Percentiles rank a stretch among this genome's conserved stretches.
phyloP scores from a whole-genome alignment of 176 grass and related monocot genomes.

The Juncus effusus region DNA sequence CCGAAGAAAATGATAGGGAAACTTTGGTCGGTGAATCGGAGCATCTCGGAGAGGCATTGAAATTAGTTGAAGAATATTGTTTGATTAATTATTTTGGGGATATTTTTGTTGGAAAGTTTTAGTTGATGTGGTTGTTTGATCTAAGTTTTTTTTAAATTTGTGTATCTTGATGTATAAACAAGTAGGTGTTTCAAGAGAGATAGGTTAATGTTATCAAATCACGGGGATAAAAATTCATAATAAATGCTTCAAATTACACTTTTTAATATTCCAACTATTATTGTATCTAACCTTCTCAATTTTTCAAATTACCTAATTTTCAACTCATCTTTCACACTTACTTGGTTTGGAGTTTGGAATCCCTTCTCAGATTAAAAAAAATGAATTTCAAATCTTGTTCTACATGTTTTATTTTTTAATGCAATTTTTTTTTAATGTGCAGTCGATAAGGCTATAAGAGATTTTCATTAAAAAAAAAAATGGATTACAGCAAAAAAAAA shows the following conservation, averaged over 20 bases:
- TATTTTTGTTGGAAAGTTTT: slow-evolving; percentile 26
- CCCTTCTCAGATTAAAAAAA: no score
- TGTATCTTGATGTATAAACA: slow-evolving; percentile 33
- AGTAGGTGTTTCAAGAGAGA: slow-evolving; percentile 22
- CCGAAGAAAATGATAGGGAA: slow-evolving; percentile 76
- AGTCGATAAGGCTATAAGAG: no score
- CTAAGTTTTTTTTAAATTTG: not conserved
- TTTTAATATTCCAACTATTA: not conserved
- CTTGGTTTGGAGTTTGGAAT: no score
- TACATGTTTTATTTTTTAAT: no score
- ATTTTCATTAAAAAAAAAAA: no score
- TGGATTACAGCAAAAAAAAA: no score
- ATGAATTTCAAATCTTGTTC: no score
- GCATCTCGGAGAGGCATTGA: slow-evolving; percentile 47
- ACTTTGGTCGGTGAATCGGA: slow-evolving; percentile 60
- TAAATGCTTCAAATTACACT: slow-evolving; percentile 15
- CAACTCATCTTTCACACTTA: no score
- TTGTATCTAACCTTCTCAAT: no score
- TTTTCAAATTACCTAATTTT: no score
- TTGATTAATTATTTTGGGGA: slow-evolving; percentile 17
- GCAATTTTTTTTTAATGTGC: no score
- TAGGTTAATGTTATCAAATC: slow-evolving; percentile 27
- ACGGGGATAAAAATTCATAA: slow-evolving; percentile 3
- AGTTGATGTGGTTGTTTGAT: slow-evolving; percentile 10
- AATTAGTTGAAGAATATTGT: slow-evolving; percentile 4